Percentiles rank a stretch among this genome's conserved stretches.
Evolutionary conservation across 331 rosid species (phyloP).

Genomic region (Pyrus hybrid): DNA sequence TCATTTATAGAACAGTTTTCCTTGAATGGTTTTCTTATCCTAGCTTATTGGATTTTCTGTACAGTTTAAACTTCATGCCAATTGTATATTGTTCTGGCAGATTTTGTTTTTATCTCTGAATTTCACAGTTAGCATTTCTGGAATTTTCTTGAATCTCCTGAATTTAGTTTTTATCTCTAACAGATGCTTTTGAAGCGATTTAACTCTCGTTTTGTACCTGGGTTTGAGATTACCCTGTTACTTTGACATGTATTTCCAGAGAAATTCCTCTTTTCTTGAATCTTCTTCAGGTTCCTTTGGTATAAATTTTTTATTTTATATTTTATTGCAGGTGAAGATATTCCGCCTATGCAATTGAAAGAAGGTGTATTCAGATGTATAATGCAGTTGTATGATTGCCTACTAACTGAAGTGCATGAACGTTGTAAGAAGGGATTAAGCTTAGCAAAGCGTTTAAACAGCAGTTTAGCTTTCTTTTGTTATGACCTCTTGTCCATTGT

Average conservation of each 20-base stretch:
- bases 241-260: not conserved
- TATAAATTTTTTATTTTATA: not conserved
- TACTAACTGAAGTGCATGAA: slow-evolving; percentile 95
- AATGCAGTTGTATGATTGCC: slow-evolving; percentile 97
- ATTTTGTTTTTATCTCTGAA: not conserved
- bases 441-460: slow-evolving; percentile 91
- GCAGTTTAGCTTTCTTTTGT: slow-evolving; percentile 97
- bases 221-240: not conserved
- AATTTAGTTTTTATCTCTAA: not conserved
- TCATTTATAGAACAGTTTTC: not conserved
- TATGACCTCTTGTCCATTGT: slow-evolving; percentile 89
- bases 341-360: slow-evolving; percentile 98
- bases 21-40: not conserved
- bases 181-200: not conserved
- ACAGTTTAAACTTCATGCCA: not conserved
- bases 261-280: not conserved
- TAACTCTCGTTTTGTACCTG: not conserved
- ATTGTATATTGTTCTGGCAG: not conserved
- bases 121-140: not conserved
- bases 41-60: not conserved
- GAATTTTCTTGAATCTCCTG: not conserved
- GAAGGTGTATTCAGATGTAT: slow-evolving; percentile 97
- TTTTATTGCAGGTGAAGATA: slow-evolving; percentile 73
- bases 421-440: slow-evolving; percentile 98
- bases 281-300: slow-evolving; percentile 13